A percentile compares a stretch with the other conserved stretches of the same genome.
Conservation (phyloP, 75 land plant species). For the Pseudotsuga menziesii region DNA sequence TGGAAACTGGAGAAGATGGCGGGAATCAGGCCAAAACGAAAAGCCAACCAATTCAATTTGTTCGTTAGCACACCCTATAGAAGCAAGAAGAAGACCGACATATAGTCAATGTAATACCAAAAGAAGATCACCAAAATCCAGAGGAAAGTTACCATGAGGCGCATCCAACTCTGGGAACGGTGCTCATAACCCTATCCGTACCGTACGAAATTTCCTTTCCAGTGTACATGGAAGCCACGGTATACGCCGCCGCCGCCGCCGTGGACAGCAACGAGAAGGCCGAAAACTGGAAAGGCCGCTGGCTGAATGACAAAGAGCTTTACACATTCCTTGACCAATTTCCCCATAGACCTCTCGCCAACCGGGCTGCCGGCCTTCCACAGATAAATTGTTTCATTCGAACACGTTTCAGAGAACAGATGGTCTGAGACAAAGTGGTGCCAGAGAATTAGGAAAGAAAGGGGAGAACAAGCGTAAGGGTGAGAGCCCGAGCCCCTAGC, state of each 20-base stretch:
- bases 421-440: conserved; percentile 38
- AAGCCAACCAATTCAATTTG: background rate
- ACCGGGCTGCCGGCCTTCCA: conserved; percentile 14
- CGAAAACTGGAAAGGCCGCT: conserved; percentile 28
- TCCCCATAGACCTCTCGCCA: conserved; percentile 11
- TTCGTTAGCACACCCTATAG: background rate
- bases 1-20: conserved; percentile 24
- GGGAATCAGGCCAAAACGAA: background rate
- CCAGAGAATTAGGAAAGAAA: conserved; percentile 38
- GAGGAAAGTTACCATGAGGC: background rate
- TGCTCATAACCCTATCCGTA: background rate
- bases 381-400: conserved; percentile 17
- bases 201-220: conserved; percentile 30
- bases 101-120: background rate
- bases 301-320: conserved; percentile 22
- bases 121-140: conserved; percentile 4
- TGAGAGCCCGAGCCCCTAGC: conserved; percentile 35
- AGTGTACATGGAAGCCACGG: conserved; percentile 54
- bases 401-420: conserved; percentile 26
- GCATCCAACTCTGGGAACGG: background rate
- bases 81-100: background rate
- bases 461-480: conserved; percentile 55
- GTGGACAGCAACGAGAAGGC: conserved; percentile 56
- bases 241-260: conserved; percentile 57
- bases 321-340: conserved; percentile 24